These are phyloP conservation scores for Leccinellum luteum DNA, from an alignment of 768 basidiomycete genomes.

Conservation along the genomic window DNA sequence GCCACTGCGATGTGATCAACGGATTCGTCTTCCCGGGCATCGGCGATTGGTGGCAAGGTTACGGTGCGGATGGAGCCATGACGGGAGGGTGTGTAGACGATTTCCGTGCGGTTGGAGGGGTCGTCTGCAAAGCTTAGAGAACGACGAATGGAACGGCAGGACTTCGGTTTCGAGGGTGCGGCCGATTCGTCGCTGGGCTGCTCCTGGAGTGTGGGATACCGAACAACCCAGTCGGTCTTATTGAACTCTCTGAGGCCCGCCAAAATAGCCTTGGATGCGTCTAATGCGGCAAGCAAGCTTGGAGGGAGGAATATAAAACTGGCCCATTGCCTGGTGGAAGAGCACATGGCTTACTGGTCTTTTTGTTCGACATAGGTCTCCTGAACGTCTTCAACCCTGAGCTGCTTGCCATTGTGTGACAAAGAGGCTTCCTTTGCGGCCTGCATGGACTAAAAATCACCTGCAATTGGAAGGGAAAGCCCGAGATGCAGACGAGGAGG, in stretches of 20 bases:
- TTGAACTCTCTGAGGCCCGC: conserved; percentile 76
- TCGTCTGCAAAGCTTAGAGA: conserved; percentile 87
- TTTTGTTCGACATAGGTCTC: conserved; percentile 73
- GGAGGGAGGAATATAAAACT: background rate
- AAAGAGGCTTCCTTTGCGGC: conserved; percentile 11
- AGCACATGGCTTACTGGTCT: conserved; percentile 55
- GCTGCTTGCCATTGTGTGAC: conserved; percentile 21
- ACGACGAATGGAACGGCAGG: conserved; percentile 50
- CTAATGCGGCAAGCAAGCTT: conserved; percentile 68
- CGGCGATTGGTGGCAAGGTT: conserved; percentile 53
- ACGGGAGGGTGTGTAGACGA: conserved; percentile 52
- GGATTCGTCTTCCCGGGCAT: conserved; percentile 37
- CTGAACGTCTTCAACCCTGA: conserved; percentile 70
- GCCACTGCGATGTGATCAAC: conserved; percentile 21
- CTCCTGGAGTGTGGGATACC: conserved; percentile 77
- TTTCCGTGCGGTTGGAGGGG: conserved; percentile 62
- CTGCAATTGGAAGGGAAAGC: conserved; percentile 2
- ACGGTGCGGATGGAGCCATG: conserved; percentile 54
- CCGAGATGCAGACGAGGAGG: conserved; percentile 1
- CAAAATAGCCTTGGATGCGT: conserved; percentile 66
- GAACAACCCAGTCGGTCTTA: conserved; percentile 81
- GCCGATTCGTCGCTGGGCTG: conserved; percentile 32
- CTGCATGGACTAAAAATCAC: conserved; percentile 15
- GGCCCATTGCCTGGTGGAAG: background rate
- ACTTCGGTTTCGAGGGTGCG: conserved; percentile 26